Conservation (phyloP, 495 filamentous ascomycete genomes). For the Articulospora tetracladia region DNA sequence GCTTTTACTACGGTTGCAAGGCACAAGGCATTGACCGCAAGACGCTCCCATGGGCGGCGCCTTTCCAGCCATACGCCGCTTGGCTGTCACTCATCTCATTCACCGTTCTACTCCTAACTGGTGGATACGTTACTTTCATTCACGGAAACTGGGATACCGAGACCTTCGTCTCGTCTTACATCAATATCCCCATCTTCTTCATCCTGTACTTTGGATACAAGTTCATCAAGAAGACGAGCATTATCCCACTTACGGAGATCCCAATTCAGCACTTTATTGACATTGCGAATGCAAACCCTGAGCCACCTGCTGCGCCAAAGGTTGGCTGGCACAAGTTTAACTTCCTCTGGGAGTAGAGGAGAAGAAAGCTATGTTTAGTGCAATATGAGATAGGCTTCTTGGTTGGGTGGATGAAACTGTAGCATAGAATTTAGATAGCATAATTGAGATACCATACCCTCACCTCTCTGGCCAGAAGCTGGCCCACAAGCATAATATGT, state of each 20-base stretch:
- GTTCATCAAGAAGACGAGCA: slow-evolving; percentile 37
- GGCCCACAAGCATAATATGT: too few species aligned
- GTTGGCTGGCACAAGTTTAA: slow-evolving; percentile 18
- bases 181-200: slow-evolving; percentile 54
- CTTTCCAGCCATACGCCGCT: slow-evolving; percentile 58
- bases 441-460: too few species aligned
- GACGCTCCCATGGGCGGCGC: slow-evolving; percentile 53
- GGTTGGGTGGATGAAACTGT: too few species aligned
- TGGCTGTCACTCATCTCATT: slow-evolving; percentile 57
- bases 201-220: slow-evolving; percentile 55
- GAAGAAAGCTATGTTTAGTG: neutral
- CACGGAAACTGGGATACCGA: slow-evolving; percentile 28
- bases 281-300: slow-evolving; percentile 22
- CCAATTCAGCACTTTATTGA: slow-evolving; percentile 22
- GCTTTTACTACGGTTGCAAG: slow-evolving; percentile 52
- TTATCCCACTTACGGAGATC: slow-evolving; percentile 19
- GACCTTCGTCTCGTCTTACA: slow-evolving; percentile 55
- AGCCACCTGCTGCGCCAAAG: slow-evolving; percentile 7
- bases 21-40: slow-evolving; percentile 52
- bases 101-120: slow-evolving; percentile 31
- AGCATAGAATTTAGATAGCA: too few species aligned
- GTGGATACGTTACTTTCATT: slow-evolving; percentile 21
- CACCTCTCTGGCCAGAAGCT: too few species aligned
- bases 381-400: too few species aligned
- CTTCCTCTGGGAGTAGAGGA: slow-evolving; percentile 19